Evolutionary conservation across 2,329 filamentous ascomycete species (phyloP).

Genomic region (Beauveria caledonica): DNA sequence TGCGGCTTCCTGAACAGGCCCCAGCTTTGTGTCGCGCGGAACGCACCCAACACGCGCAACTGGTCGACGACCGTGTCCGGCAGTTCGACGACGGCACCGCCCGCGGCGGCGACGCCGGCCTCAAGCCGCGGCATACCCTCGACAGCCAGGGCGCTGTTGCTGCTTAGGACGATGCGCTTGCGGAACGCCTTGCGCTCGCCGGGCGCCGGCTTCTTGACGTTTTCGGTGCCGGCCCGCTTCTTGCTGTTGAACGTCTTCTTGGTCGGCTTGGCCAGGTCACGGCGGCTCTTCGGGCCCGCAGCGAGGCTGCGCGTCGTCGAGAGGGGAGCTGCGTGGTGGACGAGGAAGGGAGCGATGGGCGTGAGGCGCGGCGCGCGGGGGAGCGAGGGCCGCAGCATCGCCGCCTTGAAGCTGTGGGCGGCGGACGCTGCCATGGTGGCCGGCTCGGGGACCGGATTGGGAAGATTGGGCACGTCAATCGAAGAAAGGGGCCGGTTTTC

Average conservation of each 20-base stretch:
- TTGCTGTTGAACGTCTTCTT: slow-evolving; percentile 41
- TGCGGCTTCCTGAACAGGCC: slow-evolving; percentile 75
- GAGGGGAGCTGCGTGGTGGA: slow-evolving; percentile 30
- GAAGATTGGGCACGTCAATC: background rate
- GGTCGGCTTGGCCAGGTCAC: slow-evolving; percentile 29
- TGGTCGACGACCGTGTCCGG: slow-evolving; percentile 65
- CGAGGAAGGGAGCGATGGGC: slow-evolving; percentile 17
- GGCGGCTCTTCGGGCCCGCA: slow-evolving; percentile 25
- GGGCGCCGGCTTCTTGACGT: slow-evolving; percentile 50
- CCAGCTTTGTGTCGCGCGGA: slow-evolving; percentile 88
- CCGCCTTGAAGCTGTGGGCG: slow-evolving; percentile 34
- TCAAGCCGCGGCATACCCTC: slow-evolving; percentile 55
- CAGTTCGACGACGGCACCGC: slow-evolving; percentile 61
- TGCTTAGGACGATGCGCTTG: slow-evolving; percentile 86
- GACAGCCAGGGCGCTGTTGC: slow-evolving; percentile 83
- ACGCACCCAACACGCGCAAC: slow-evolving; percentile 76
- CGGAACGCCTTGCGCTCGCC: slow-evolving; percentile 83
- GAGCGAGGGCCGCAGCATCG: slow-evolving; percentile 27
- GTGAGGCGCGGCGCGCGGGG: slow-evolving; percentile 26
- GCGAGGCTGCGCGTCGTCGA: slow-evolving; percentile 28
- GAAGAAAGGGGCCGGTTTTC: background rate
- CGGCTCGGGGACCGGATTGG: background rate
- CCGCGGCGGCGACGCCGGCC: slow-evolving; percentile 41
- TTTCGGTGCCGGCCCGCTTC: slow-evolving; percentile 35
- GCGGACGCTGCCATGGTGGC: slow-evolving; percentile 25